phyloP scores from a whole-genome alignment of 169 alveolate genomes.

The Plasmodium gonderi region DNA sequence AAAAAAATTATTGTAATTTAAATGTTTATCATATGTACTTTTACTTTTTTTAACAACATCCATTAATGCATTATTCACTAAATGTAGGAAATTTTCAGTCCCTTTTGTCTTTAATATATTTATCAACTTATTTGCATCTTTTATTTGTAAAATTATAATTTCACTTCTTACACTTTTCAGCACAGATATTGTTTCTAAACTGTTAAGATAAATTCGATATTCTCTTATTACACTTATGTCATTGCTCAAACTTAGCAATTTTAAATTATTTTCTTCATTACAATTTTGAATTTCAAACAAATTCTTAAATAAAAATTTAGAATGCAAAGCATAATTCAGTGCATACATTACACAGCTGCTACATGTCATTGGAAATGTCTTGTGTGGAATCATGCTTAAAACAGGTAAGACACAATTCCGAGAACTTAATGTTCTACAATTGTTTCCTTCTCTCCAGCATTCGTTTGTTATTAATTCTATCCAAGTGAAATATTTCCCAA shows the following conservation, averaged over 20 bases:
- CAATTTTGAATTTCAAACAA: neutral
- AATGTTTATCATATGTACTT: neutral
- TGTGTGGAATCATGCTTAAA: slow-evolving; percentile 13
- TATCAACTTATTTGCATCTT: slow-evolving; percentile 8
- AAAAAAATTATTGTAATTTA: neutral
- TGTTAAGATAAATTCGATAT: slow-evolving; percentile 21
- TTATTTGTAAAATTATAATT: slow-evolving; percentile 27
- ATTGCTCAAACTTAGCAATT: slow-evolving; percentile 1
- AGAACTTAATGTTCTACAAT: neutral
- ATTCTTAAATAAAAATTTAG: slow-evolving; percentile 11
- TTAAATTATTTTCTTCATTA: slow-evolving; percentile 5
- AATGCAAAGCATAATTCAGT: slow-evolving; percentile 26
- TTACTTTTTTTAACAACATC: slow-evolving; percentile 32
- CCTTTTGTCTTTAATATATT: slow-evolving; percentile 5
- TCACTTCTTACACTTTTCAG: slow-evolving; percentile 37
- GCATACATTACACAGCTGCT: slow-evolving; percentile 26
- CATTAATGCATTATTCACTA: slow-evolving; percentile 4
- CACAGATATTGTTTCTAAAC: slow-evolving; percentile 4
- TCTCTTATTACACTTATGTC: slow-evolving; percentile 36
- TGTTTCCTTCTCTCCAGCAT: slow-evolving; percentile 26
- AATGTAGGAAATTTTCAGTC: neutral
- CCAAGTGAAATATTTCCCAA: slow-evolving; percentile 24
- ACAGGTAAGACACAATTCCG: slow-evolving; percentile 12
- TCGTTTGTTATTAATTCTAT: slow-evolving; percentile 28
- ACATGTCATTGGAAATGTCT: slow-evolving; percentile 21